A percentile compares a stretch with the other conserved stretches of the same genome.
Conservation (phyloP, 495 filamentous ascomycete species). For the Aspergillus incahuasiensis region DNA sequence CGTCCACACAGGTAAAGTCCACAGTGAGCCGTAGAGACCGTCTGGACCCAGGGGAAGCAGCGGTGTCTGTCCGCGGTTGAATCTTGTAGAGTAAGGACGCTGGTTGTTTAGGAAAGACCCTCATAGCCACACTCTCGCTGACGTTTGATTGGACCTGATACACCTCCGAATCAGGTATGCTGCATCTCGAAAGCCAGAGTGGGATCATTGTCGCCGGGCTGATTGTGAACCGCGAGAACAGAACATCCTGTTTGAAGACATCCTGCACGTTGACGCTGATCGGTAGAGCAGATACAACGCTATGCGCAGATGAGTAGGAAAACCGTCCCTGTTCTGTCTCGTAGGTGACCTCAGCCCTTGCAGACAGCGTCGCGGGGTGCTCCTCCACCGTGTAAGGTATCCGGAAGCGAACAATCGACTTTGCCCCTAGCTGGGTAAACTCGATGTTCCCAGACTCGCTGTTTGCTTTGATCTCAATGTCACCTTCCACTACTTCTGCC, state of each 20-base stretch:
- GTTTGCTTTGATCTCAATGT: conserved; percentile 51
- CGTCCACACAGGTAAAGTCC: conserved; percentile 72
- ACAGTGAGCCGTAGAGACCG: conserved; percentile 62
- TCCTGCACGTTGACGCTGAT: conserved; percentile 97
- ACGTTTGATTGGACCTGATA: conserved; percentile 63
- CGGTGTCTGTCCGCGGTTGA: conserved; percentile 22
- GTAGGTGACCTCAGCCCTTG: conserved; percentile 76
- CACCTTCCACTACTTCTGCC: conserved; percentile 52
- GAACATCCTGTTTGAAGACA: conserved; percentile 74
- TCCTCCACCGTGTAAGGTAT: conserved; percentile 87
- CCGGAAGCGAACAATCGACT: conserved; percentile 51
- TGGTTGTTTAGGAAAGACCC: conserved; percentile 77
- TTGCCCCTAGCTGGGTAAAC: conserved; percentile 49
- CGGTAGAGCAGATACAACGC: conserved; percentile 66
- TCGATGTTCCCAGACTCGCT: conserved; percentile 63
- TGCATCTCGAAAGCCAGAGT: conserved; percentile 65
- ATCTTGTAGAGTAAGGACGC: conserved; percentile 82
- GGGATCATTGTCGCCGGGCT: conserved; percentile 71
- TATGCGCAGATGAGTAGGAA: conserved; percentile 57
- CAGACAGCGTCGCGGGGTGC: conserved; percentile 62
- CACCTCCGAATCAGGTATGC: conserved; percentile 61
- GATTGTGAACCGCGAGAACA: conserved; percentile 88
- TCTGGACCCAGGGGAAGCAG: conserved; percentile 35
- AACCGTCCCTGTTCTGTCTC: conserved; percentile 69
- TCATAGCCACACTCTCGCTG: conserved; percentile 47